Evolutionary conservation across 192 early-diverging fungal species (phyloP).

Genomic region (Spinellus fusiger): DNA sequence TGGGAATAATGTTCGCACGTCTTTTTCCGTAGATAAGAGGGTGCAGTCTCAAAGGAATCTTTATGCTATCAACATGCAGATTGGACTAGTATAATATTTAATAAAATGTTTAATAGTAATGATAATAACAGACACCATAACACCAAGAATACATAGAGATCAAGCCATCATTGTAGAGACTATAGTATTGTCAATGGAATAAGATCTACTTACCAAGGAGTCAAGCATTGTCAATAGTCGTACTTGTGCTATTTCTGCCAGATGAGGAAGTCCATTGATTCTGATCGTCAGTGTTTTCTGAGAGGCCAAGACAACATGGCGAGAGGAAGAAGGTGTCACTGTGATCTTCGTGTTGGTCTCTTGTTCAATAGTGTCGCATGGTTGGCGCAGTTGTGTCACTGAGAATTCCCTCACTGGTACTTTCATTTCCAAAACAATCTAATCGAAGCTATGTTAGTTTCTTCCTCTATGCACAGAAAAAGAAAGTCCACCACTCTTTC

Average conservation of each 20-base stretch:
- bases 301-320: conserved; percentile 14
- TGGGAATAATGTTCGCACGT: conserved; percentile 46
- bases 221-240: conserved; percentile 37
- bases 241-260: conserved; percentile 18
- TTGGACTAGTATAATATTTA: conserved; percentile 38
- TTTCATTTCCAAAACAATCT: no score
- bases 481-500: no score
- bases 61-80: conserved; percentile 24
- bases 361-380: conserved; percentile 12
- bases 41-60: conserved; percentile 48
- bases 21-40: conserved; percentile 69
- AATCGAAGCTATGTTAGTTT: no score
- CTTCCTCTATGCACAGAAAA: no score
- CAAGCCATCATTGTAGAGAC: background rate
- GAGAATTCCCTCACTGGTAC: no score
- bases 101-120: conserved; percentile 12
- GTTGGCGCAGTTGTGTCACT: background rate
- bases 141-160: background rate
- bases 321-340: conserved; percentile 4
- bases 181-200: conserved; percentile 22
- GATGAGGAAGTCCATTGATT: conserved; percentile 24
- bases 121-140: conserved; percentile 6
- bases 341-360: conserved; percentile 9
- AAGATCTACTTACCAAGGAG: conserved; percentile 35
- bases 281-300: conserved; percentile 20